phyloP scores from a whole-genome alignment of 2,329 filamentous ascomycete genomes.

The Exophiala phaeomuriformis region DNA sequence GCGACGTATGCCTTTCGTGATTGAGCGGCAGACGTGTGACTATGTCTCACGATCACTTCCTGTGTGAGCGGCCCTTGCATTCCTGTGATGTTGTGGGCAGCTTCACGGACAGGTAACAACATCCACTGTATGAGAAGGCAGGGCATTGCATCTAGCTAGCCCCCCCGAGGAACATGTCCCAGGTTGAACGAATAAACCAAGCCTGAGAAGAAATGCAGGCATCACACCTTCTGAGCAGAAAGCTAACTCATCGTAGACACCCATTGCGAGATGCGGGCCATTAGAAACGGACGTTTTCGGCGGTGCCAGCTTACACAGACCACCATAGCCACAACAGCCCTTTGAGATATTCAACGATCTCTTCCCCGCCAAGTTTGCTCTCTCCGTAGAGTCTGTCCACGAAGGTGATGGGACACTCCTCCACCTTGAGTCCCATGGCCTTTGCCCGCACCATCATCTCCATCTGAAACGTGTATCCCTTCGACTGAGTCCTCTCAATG shows the following conservation, averaged over 20 bases:
- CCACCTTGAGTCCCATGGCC: constrained; percentile 87
- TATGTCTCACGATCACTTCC: too few species aligned
- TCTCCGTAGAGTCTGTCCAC: constrained; percentile 94
- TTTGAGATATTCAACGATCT: constrained; percentile 95
- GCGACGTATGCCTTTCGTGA: too few species aligned
- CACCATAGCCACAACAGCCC: constrained; percentile 70
- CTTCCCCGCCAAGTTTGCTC: constrained; percentile 85
- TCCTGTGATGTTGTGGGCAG: too few species aligned
- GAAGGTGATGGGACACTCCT: constrained; percentile 93
- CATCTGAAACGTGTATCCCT: constrained; percentile 99
- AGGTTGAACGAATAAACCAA: too few species aligned
- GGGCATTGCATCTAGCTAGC: too few species aligned
- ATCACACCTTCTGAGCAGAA: neutral
- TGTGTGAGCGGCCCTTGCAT: too few species aligned
- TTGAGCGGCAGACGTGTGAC: too few species aligned
- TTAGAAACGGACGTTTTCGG: neutral
- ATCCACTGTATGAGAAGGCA: too few species aligned
- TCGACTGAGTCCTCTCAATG: constrained; percentile 83
- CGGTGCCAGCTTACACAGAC: constrained; percentile 50
- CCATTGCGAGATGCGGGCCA: too few species aligned
- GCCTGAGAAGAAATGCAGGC: too few species aligned
- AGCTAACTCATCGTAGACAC: neutral
- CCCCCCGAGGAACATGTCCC: too few species aligned
- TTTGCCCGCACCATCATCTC: constrained; percentile 98
- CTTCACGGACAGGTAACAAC: too few species aligned